Conservation (phyloP, 1,284 basidiomycete genomes). For the Pterulicium gracile region DNA sequence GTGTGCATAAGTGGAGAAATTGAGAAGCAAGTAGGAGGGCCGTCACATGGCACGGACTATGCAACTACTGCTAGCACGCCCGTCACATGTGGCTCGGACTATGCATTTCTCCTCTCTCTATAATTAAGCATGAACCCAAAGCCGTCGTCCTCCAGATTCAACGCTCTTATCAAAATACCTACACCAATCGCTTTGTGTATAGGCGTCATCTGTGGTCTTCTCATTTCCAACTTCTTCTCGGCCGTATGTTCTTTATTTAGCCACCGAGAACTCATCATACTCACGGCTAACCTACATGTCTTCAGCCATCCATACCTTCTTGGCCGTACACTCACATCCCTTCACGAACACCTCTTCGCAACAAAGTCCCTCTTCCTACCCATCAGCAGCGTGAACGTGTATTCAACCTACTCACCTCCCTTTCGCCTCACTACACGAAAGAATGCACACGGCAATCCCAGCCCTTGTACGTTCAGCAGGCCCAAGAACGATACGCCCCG, state of each 20-base stretch:
- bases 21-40: too few relatives aligned
- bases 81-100: constrained; percentile 1
- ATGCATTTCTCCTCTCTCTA: neutral
- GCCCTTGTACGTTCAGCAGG: constrained; percentile 76
- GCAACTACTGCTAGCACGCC: neutral
- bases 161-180: constrained; percentile 1
- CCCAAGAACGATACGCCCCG: constrained; percentile 70
- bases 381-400: constrained; percentile 75
- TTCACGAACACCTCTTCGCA: constrained; percentile 38
- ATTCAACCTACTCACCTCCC: constrained; percentile 74
- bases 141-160: neutral
- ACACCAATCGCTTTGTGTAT: neutral
- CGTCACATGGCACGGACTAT: neutral
- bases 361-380: constrained; percentile 59
- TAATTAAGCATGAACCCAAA: too few relatives aligned
- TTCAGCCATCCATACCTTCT: constrained; percentile 25
- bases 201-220: constrained; percentile 2
- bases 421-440: constrained; percentile 83
- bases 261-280: neutral
- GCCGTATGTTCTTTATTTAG: neutral
- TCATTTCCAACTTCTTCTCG: neutral
- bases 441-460: constrained; percentile 83
- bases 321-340: constrained; percentile 47
- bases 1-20: too few relatives aligned
- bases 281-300: neutral